Evolutionary conservation across 345 rosid species (phyloP), one percentile per base, ranked within the genome.

Genomic region (Alliaria petiolata): DNA sequence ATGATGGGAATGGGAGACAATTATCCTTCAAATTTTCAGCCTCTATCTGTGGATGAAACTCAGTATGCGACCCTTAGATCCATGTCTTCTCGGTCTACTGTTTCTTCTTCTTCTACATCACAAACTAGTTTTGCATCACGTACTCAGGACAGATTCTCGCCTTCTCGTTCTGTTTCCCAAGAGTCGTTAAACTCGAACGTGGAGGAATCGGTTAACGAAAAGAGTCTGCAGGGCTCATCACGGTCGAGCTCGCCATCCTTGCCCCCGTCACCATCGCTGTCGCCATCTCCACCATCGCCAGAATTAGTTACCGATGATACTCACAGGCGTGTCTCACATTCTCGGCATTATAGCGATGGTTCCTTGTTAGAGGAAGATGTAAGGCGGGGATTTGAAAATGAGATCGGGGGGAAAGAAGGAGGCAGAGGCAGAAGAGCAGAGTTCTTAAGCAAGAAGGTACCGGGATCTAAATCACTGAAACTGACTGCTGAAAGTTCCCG

Each of bases 31-130:
- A 83, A 83, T 74, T 83, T 78, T 26, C 85, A 85, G 81, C 85
- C 84, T 81, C 76, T 69, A 34, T 83, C 98, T 3, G 88, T 72
- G 16, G 91, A 92, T 72, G 90, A 83, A 76, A 75, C n/a, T n/a
- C n/a, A n/a, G n/a, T n/a, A n/a, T n/a, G n/a, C n/a, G n/a, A n/a
- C 82, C 4, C 72, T 68, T 5, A 81, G 71, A 35, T 85, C 86
- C 0, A 63, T 71, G 12, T 84, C 91, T 63, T 77, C 82, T 12
- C 51, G 80, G 81, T 84, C 91, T 60, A 75, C 43, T 0, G 58
- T 77, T 31, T 75, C 81, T 7, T 83, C 89, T 25, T 82, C 84
- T 64, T 68, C 80, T n/a, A 76, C 84, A 5, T 84, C 91, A 14
- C 80, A 62, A 17, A 31, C 72, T 40, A 80, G 87, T 78, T 77